A percentile compares a stretch with the other conserved stretches of the same genome.
Evolutionary conservation across 768 basidiomycete genomes (phyloP).

Genomic region (Macrolepiota dolichaula): DNA sequence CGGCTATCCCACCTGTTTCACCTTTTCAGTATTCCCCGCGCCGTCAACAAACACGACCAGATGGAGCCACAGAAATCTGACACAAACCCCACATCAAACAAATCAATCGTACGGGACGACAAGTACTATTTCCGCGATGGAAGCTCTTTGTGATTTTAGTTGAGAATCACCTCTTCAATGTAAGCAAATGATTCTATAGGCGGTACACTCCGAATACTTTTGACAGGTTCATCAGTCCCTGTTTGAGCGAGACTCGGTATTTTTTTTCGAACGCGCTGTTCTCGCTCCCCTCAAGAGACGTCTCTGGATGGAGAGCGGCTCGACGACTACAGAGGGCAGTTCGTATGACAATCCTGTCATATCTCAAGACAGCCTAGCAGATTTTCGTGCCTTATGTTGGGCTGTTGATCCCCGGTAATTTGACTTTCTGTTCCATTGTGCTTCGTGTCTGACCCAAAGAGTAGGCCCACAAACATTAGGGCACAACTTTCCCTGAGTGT

Average conservation of each 20-base stretch:
- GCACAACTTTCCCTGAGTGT: not conserved
- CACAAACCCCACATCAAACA: too few species aligned
- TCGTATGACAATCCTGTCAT: not conserved
- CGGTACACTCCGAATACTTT: too few species aligned
- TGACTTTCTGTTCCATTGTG: not conserved
- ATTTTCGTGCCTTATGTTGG: not conserved
- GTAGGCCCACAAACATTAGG: not conserved
- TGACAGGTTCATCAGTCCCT: too few species aligned
- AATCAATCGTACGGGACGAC: not conserved
- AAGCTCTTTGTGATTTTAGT: not conserved
- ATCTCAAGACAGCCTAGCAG: not conserved
- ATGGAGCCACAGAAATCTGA: too few species aligned
- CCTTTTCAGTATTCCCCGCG: too few species aligned
- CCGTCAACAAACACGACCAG: too few species aligned
- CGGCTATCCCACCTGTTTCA: too few species aligned
- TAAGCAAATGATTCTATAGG: not conserved
- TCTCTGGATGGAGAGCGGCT: not conserved
- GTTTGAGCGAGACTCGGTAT: not conserved
- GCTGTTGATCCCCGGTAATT: not conserved
- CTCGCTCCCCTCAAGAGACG: not conserved
- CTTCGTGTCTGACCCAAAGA: not conserved
- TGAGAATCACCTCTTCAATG: not conserved
- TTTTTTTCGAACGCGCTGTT: not conserved
- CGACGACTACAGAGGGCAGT: not conserved
- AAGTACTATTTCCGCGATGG: slow-evolving; percentile 2